Evolutionary conservation across 257 asterid species (phyloP).

Genomic region (Osmanthus fragrans): DNA sequence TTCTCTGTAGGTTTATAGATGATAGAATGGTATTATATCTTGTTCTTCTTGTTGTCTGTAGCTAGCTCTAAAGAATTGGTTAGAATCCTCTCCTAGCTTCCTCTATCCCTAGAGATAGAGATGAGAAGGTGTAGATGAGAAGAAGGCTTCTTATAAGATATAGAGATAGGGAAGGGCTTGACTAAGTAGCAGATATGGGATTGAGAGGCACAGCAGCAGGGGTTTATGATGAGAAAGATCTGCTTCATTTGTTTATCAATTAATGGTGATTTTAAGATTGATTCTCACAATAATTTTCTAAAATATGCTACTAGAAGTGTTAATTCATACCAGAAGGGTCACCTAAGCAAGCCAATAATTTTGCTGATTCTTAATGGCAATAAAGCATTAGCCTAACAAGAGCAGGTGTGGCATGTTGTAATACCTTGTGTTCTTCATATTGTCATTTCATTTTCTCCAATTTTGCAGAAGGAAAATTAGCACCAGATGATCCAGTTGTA

Average conservation of each 20-base stretch:
- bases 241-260: slow-evolving; percentile 5
- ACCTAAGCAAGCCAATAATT: background rate
- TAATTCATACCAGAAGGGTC: background rate
- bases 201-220: background rate
- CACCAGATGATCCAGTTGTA: slow-evolving; percentile 81
- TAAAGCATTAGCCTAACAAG: slow-evolving; percentile 1
- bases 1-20: background rate
- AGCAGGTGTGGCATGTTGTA: background rate
- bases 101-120: background rate
- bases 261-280: background rate
- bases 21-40: background rate
- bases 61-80: background rate
- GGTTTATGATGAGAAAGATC: background rate
- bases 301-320: background rate
- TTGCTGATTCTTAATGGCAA: background rate
- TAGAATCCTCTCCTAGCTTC: background rate
- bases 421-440: slow-evolving; percentile 14
- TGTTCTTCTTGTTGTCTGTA: background rate
- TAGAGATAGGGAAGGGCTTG: background rate
- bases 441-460: slow-evolving; percentile 5
- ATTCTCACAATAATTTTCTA: background rate
- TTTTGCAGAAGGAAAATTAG: slow-evolving; percentile 82
- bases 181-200: background rate
- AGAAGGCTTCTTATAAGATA: background rate
- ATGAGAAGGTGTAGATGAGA: background rate